Evolutionary conservation across 2,329 filamentous ascomycete genomes (phyloP), one percentile per base, ranked within the genome.

Genomic region (Boeremia exigua): DNA sequence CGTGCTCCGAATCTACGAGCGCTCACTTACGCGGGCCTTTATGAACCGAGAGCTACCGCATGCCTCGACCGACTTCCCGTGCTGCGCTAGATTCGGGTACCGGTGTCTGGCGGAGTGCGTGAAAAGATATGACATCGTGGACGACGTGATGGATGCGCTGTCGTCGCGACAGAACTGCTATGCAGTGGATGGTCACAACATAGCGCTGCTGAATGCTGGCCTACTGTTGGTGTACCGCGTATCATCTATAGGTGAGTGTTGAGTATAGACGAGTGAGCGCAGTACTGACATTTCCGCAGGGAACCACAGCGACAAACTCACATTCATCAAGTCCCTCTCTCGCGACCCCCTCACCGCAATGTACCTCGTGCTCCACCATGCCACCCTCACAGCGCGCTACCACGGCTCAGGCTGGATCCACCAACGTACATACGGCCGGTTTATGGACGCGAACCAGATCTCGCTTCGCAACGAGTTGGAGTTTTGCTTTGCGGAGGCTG

Each of bases 331-430:
- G 17, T 58, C 61, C 0, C 58, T 74, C 1, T 57, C 61, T 0
- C 62, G 56, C 7, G 63, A 71, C 28, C 68, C 70, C 0, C 49
- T 74, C 2, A 58, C 36, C 2, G 68, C 71, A 3, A 60, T 73
- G 1, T 73, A 72, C 44, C 61, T 73, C 15, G 58, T 62, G 0
- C 53, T 73, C 1, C 61, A 73, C 48, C 60, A 69, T 45, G 56
- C 68, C 2, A 71, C 61, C 0, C 60, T 69, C 1, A 66, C 70
- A 23, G 71, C 69, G 8, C 69, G 71, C 10, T 71, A 72, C 48
- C 65, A 72, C 53, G 65, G 65, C 50, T 56, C 63, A n/a, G 68
- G 71, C 27, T 63, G 67, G 56, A 71, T 74, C n/a, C 63, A 71
- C 29, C 68, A 74, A 42, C 54, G 59, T 17, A 67, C 61, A 2